Conservation (phyloP, 169 alveolate species). For the Plasmodium falciparum region DNA sequence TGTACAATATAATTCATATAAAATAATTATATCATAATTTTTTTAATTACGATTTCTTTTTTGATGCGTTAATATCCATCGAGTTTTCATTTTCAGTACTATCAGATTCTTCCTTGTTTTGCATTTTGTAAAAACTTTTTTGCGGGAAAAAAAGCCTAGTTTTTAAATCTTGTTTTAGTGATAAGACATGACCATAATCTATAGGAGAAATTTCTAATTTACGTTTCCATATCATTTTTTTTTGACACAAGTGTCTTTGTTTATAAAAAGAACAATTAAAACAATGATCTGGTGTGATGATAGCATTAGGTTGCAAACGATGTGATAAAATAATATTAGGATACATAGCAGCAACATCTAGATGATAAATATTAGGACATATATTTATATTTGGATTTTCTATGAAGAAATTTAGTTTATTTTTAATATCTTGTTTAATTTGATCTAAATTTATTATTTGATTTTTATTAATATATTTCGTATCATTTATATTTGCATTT, state of each 20-base stretch:
- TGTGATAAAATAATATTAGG: slow-evolving; percentile 99
- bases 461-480: slow-evolving; percentile 34
- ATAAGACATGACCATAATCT: slow-evolving; percentile 84
- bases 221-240: slow-evolving; percentile 95
- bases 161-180: slow-evolving; percentile 80
- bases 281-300: slow-evolving; percentile 95
- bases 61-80: slow-evolving; percentile 3
- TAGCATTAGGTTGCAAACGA: slow-evolving; percentile 99
- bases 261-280: slow-evolving; percentile 95
- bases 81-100: slow-evolving; percentile 19
- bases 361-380: slow-evolving; percentile 96
- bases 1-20: not conserved
- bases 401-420: slow-evolving; percentile 46
- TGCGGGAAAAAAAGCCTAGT: slow-evolving; percentile 79
- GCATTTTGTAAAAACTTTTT: slow-evolving; percentile 29
- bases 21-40: too few species aligned
- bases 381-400: slow-evolving; percentile 76
- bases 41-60: slow-evolving; percentile 59
- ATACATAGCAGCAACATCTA: slow-evolving; percentile 99
- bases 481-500: slow-evolving; percentile 29
- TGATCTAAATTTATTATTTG: slow-evolving; percentile 50
- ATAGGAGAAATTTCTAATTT: slow-evolving; percentile 93
- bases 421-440: slow-evolving; percentile 38
- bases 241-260: slow-evolving; percentile 91
- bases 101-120: slow-evolving; percentile 65